Evolutionary conservation across 768 basidiomycete species (phyloP), one percentile per base, ranked within the genome.

Genomic region (Lentinula lateritia): DNA sequence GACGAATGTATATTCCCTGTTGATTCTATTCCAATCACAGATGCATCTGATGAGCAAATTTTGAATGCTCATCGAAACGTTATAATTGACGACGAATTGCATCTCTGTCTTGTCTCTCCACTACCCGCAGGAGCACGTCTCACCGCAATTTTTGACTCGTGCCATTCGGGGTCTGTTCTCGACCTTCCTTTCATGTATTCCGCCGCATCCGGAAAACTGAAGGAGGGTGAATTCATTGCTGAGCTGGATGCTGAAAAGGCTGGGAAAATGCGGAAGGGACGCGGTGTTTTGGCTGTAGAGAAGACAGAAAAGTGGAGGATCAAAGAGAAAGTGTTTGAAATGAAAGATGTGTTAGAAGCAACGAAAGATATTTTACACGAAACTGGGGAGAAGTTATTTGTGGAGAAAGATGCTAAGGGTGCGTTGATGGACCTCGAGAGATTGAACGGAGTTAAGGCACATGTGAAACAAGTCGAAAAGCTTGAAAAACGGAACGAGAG

Each of bases 61-160:
- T n/a, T 20, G 4, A 15, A 3, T n/a, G n/a, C 59, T 12, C 45
- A 28, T 18, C 15, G 50, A 8, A 60, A 60, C 7, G 38, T 52
- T 32, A 20, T 60, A 3, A 50, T 52, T 16, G 89, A 90, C 65
- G 87, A 90, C 68, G 67, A 78, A 12, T 75, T 87, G 76, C 83
- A 88, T 68, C 68, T 66, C 7, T 77, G 84, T 43, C 74, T 90
- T 77, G 88, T 86, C 10, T 68, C 73, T 45, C 73, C 78, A 34
- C 78, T 90, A 1, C 88, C 88, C 13, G 63, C 75, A 2, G 88
- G 88, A 1, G 89, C 87, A 68, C 80, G 89, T 42, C 72, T 90
- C 42, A 90, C 89, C 7, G 74, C 78, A 3, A 75, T 79, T 50
- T 79, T 78, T 55, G 78, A 79, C 65, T 82, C 78, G 3, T 86